Evolutionary conservation across 1,139 yeast species (phyloP).

Genomic region (Wickerhamomyces sp.): DNA sequence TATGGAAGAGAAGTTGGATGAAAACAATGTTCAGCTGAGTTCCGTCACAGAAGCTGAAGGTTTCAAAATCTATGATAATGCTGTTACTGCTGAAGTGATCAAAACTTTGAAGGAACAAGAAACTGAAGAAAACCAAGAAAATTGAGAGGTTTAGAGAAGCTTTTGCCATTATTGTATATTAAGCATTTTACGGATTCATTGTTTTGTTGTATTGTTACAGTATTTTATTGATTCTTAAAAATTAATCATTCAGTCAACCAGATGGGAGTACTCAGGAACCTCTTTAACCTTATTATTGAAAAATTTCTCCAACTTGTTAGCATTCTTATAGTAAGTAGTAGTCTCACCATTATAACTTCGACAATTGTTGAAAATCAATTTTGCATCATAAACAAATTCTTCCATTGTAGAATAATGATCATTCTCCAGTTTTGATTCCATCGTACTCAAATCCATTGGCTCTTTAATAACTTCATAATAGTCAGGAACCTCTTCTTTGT

Average conservation of each 20-base stretch:
- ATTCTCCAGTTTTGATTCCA: constrained; percentile 90
- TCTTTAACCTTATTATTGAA: constrained; percentile 78
- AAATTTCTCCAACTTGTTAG: constrained; percentile 87
- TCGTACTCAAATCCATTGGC: constrained; percentile 97
- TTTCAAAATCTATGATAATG: constrained; percentile 80
- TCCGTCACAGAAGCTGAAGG: constrained; percentile 86
- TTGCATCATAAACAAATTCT: constrained; percentile 84
- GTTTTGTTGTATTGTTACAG: not conserved
- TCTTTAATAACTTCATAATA: constrained; percentile 94
- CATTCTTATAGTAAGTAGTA: constrained; percentile 87
- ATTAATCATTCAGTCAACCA: constrained; percentile 26
- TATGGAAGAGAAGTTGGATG: constrained; percentile 97
- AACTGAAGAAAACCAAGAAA: constrained; percentile 37
- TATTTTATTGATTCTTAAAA: not conserved
- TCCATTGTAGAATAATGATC: constrained; percentile 90
- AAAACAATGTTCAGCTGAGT: constrained; percentile 93
- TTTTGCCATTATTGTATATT: not conserved
- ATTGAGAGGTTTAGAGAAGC: constrained; percentile 2
- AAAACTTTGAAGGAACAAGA: constrained; percentile 69
- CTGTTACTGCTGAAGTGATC: constrained; percentile 78
- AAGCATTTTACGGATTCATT: not conserved
- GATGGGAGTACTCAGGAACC: constrained; percentile 38
- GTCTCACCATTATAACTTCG: constrained; percentile 83
- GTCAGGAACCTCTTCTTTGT: constrained; percentile 91
- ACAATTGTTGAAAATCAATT: constrained; percentile 84